Conservation (phyloP, 495 filamentous ascomycete genomes). For the Hypoxylon fragiforme region DNA sequence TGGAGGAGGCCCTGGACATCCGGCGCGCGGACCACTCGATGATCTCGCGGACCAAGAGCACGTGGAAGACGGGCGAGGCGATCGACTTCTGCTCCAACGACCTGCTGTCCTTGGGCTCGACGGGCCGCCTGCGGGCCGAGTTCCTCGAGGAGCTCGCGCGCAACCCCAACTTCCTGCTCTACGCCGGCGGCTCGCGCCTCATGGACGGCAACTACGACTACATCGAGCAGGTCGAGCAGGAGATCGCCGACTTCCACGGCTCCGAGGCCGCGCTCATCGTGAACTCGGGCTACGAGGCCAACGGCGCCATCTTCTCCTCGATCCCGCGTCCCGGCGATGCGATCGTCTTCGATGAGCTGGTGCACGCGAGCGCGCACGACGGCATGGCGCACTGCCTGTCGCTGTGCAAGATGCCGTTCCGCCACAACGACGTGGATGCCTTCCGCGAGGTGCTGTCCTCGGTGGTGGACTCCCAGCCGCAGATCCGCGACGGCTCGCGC, state of each 20-base stretch:
- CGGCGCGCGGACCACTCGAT: constrained; percentile 23
- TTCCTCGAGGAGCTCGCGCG: constrained; percentile 44
- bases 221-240: constrained; percentile 57
- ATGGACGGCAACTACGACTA: constrained; percentile 63
- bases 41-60: constrained; percentile 11
- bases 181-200: constrained; percentile 47
- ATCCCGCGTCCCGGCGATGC: constrained; percentile 65
- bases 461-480: constrained; percentile 37
- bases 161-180: constrained; percentile 31
- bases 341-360: constrained; percentile 65
- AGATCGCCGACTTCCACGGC: constrained; percentile 62
- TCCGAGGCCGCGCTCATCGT: constrained; percentile 58
- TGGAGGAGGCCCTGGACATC: constrained; percentile 39
- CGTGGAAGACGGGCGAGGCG: constrained; percentile 21
- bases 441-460: constrained; percentile 49
- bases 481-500: constrained; percentile 39
- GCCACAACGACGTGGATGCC: constrained; percentile 56
- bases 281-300: constrained; percentile 67
- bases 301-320: constrained; percentile 57
- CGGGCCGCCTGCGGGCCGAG: constrained; percentile 25
- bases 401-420: constrained; percentile 48
- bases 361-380: constrained; percentile 68
- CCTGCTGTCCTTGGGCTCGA: constrained; percentile 44
- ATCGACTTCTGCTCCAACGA: constrained; percentile 54
- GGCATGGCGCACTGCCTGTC: constrained; percentile 62